Percentiles rank a stretch among this genome's conserved stretches.
Evolutionary conservation across 805 yeast genomes (phyloP).

Genomic region (Starmerella stellata): DNA sequence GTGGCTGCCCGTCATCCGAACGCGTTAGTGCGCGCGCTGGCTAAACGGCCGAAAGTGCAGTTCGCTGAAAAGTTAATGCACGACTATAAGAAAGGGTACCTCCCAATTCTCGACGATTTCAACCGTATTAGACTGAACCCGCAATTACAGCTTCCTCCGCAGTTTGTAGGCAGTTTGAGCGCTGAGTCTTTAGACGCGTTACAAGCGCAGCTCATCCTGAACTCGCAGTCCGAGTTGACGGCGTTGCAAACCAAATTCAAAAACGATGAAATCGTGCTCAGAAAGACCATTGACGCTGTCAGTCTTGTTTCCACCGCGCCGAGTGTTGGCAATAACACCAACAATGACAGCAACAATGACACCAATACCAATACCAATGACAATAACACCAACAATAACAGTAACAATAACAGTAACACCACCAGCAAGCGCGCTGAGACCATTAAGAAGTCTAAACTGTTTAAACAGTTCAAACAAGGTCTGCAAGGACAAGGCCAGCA

Average conservation of each 20-base stretch:
- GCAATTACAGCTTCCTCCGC: constrained; percentile 9
- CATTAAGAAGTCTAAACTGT: no score
- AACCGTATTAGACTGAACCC: constrained; percentile 21
- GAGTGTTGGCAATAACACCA: no score
- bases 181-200: constrained; percentile 9
- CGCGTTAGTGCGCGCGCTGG: constrained; percentile 31
- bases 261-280: constrained; percentile 5
- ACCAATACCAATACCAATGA: no score
- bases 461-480: no score
- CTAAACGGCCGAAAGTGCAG: constrained; percentile 37
- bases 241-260: constrained; percentile 2
- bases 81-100: constrained; percentile 30
- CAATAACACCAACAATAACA: no score
- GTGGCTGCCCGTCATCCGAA: constrained; percentile 21
- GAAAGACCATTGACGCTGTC: constrained; percentile 1
- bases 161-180: constrained; percentile 6
- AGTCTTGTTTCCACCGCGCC: no score
- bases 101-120: constrained; percentile 41
- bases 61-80: constrained; percentile 45
- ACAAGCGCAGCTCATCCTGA: constrained; percentile 10
- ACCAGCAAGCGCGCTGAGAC: no score
- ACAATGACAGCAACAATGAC: no score
- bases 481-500: no score
- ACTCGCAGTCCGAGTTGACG: constrained; percentile 3
- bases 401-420: no score